Percentiles rank a stretch among this genome's conserved stretches.
phyloP scores from a whole-genome alignment of 2,329 filamentous ascomycete genomes.

The Fusarium chaquense region DNA sequence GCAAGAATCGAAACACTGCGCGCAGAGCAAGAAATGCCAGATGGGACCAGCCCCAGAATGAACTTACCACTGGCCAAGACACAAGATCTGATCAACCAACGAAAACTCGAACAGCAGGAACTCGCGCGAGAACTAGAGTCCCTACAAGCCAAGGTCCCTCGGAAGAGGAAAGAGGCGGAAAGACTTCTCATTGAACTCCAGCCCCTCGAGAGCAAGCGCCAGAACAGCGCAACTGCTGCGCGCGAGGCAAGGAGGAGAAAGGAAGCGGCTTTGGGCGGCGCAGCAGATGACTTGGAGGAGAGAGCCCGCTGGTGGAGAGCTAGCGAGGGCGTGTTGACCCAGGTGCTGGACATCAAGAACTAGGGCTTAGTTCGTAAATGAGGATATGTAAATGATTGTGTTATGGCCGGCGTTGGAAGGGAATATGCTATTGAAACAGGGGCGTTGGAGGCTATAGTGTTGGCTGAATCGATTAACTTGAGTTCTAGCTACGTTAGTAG shows the following conservation, averaged over 20 bases:
- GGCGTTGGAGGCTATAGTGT: constrained; percentile 31
- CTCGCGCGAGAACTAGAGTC: constrained; percentile 74
- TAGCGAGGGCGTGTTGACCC: constrained; percentile 72
- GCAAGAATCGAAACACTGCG: constrained; percentile 60
- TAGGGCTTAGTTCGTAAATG: constrained; percentile 32
- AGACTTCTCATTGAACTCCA: constrained; percentile 75
- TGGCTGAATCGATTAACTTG: neutral
- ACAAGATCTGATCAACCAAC: constrained; percentile 62
- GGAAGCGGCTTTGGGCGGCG: constrained; percentile 73
- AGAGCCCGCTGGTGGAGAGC: constrained; percentile 80
- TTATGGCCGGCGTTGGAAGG: constrained; percentile 31
- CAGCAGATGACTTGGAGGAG: constrained; percentile 80
- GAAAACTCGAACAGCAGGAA: constrained; percentile 64
- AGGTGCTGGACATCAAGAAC: constrained; percentile 69
- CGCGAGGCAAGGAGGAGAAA: constrained; percentile 76
- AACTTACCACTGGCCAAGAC: constrained; percentile 71
- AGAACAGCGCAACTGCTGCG: constrained; percentile 74
- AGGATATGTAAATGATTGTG: neutral
- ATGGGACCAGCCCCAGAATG: constrained; percentile 57
- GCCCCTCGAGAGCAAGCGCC: constrained; percentile 74
- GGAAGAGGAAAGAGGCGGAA: constrained; percentile 75
- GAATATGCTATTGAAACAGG: constrained; percentile 6
- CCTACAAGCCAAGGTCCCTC: constrained; percentile 71
- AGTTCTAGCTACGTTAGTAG: neutral
- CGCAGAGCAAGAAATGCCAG: constrained; percentile 52